Base-by-base conservation (phyloP, 1,139 yeast genomes). In the Saccharomyces pastorianus region DNA sequence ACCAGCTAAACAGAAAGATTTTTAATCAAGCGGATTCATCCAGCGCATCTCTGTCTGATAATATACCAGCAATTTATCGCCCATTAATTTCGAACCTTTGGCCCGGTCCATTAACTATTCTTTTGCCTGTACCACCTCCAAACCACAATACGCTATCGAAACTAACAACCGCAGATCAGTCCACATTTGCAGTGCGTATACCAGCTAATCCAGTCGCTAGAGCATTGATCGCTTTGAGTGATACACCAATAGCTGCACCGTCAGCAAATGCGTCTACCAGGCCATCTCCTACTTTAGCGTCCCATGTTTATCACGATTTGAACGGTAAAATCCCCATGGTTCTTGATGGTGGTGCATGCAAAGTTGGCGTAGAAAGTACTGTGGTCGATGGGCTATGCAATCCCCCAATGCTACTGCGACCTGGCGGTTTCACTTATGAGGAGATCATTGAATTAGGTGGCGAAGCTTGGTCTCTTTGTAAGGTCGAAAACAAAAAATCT, bases 41-140 rank as follows among this genome's bases (percentile, higher is more conserved):
- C 3, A 58, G 60, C 2, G 53, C 53, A 8, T 49, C 60, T 2
- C 31, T 57, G 17, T 51, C 62, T 27, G 64, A 72, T 17, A 71
- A 75, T 38, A 78, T 93, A 9, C 98, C 98, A 0, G 69, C 71
- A 1, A 76, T 84, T 0, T 93, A 93, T 64, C 71, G 73, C 28
- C 78, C 81, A 0, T 73, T 93, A 49, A 74, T 91, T 6, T 76
- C 76, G 1, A 76, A 76, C 58, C 86, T 87, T 64, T 93, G 98
- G 98, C 99, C 99, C 0, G 99, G 99, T 0, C 99, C 99, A 0
- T 73, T 93, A 56, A 90, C 97, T 0, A 88, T 93, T 47, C 71
- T 93, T 53, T 73, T 93, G 34, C 97, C 97, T 0, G 78, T 85
- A 6, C 76, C 75, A 41, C 25, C 55, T 9, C 17, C 34, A 6